phyloP scores from a whole-genome alignment of 768 basidiomycete genomes.

The Fomitopsis serialis region DNA sequence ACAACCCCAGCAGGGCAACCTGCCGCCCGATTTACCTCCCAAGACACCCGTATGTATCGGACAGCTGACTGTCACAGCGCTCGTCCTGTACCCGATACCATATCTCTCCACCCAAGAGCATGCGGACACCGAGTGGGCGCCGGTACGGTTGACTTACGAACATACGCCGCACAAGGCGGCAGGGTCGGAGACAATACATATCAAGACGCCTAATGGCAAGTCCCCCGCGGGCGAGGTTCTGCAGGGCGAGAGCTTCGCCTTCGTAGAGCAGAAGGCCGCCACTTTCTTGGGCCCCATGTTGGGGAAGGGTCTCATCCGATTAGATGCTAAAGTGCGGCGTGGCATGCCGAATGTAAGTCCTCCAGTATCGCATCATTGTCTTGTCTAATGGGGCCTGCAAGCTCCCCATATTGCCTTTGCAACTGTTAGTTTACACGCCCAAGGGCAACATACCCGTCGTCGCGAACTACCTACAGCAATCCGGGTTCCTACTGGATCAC shows the following conservation, averaged over 20 bases:
- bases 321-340: constrained; percentile 73
- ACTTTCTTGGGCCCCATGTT: constrained; percentile 77
- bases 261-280: constrained; percentile 84
- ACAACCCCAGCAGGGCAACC: constrained; percentile 16
- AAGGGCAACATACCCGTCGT: constrained; percentile 89
- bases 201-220: constrained; percentile 56
- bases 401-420: constrained; percentile 79
- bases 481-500: constrained; percentile 71
- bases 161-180: constrained; percentile 46
- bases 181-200: constrained; percentile 71
- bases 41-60: constrained; percentile 89
- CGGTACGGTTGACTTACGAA: constrained; percentile 69
- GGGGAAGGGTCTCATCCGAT: constrained; percentile 74
- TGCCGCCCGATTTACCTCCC: constrained; percentile 60
- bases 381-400: constrained; percentile 27
- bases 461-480: constrained; percentile 65
- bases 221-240: constrained; percentile 47
- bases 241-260: constrained; percentile 67
- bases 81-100: constrained; percentile 76
- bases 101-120: constrained; percentile 47
- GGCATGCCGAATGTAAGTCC: constrained; percentile 54
- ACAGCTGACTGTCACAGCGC: constrained; percentile 73
- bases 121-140: constrained; percentile 56
- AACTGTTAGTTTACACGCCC: constrained; percentile 88
- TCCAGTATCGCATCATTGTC: constrained; percentile 4